These are phyloP conservation scores for Saccharomyces jurei DNA, from an alignment of 805 yeast species.

Conservation along the genomic window DNA sequence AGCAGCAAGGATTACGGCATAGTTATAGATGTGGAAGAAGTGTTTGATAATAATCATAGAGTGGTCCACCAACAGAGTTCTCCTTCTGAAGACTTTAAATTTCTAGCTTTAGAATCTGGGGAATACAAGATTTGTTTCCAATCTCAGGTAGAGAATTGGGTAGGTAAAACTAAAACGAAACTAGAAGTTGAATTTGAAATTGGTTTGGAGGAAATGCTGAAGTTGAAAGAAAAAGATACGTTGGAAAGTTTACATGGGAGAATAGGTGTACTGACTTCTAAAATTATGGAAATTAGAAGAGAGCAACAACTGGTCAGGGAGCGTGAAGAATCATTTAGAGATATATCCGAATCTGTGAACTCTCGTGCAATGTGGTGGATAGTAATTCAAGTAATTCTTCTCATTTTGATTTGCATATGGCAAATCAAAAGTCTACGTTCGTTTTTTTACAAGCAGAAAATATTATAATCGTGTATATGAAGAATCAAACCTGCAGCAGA, in stretches of 20 bases:
- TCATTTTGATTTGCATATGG: conserved; percentile 62
- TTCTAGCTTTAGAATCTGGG: conserved; percentile 66
- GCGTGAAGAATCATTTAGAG: conserved; percentile 66
- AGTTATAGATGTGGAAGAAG: conserved; percentile 47
- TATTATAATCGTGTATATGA: conserved; percentile 18
- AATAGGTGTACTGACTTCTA: conserved; percentile 47
- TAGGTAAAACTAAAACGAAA: conserved; percentile 49
- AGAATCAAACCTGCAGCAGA: neutral
- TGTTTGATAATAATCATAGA: conserved; percentile 69
- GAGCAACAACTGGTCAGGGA: conserved; percentile 66
- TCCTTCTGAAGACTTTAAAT: conserved; percentile 61
- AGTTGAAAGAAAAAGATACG: conserved; percentile 55
- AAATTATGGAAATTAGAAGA: conserved; percentile 51
- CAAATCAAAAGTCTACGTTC: conserved; percentile 67
- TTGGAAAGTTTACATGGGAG: conserved; percentile 47
- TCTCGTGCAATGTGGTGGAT: conserved; percentile 69
- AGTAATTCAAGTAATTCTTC: conserved; percentile 52
- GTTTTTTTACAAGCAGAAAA: conserved; percentile 74
- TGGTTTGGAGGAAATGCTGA: conserved; percentile 58
- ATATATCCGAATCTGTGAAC: conserved; percentile 62
- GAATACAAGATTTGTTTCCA: conserved; percentile 69
- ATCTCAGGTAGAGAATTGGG: conserved; percentile 49
- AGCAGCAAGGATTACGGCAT: conserved; percentile 33
- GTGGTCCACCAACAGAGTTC: conserved; percentile 63
- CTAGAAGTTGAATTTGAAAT: conserved; percentile 56